Evolutionary conservation across 495 filamentous ascomycete genomes (phyloP).

Genomic region (Podospora appendiculata): DNA sequence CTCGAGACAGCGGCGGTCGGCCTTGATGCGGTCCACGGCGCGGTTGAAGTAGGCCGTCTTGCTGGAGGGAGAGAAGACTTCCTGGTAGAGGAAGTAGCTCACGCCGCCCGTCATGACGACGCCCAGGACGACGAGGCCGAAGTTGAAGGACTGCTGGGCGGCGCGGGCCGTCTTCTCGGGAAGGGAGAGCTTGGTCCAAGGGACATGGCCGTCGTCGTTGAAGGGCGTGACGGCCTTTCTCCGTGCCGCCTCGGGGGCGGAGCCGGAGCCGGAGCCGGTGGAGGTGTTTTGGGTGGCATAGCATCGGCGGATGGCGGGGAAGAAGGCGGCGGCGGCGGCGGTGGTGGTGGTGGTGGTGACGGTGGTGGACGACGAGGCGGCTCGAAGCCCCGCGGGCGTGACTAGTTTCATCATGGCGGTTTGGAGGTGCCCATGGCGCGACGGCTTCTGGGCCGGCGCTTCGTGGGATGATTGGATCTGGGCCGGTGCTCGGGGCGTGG

Average conservation of each 20-base stretch:
- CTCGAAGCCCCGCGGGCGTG: slow-evolving; percentile 6
- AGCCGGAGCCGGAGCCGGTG: slow-evolving; percentile 4
- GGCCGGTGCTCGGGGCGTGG: too few relatives aligned
- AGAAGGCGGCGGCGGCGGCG: not conserved
- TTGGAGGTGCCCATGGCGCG: slow-evolving; percentile 17
- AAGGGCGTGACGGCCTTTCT: slow-evolving; percentile 67
- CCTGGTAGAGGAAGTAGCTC: slow-evolving; percentile 68
- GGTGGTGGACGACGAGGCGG: slow-evolving; percentile 1
- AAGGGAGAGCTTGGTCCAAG: slow-evolving; percentile 67
- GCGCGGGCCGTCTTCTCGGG: slow-evolving; percentile 78
- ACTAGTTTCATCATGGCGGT: slow-evolving; percentile 20
- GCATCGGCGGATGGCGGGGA: slow-evolving; percentile 1
- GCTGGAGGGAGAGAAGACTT: slow-evolving; percentile 82
- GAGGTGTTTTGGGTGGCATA: slow-evolving; percentile 26
- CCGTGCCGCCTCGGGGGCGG: slow-evolving; percentile 16
- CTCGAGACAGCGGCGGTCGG: slow-evolving; percentile 58
- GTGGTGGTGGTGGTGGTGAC: not conserved
- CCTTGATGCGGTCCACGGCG: slow-evolving; percentile 70
- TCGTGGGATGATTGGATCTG: not conserved
- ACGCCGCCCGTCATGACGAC: slow-evolving; percentile 72
- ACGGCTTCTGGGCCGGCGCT: slow-evolving; percentile 8
- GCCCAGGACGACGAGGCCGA: slow-evolving; percentile 68
- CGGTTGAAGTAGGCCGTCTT: slow-evolving; percentile 84
- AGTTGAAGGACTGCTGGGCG: slow-evolving; percentile 85
- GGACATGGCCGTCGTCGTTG: slow-evolving; percentile 73